phyloP scores from a whole-genome alignment of 768 basidiomycete species.

The Russula compacta region DNA sequence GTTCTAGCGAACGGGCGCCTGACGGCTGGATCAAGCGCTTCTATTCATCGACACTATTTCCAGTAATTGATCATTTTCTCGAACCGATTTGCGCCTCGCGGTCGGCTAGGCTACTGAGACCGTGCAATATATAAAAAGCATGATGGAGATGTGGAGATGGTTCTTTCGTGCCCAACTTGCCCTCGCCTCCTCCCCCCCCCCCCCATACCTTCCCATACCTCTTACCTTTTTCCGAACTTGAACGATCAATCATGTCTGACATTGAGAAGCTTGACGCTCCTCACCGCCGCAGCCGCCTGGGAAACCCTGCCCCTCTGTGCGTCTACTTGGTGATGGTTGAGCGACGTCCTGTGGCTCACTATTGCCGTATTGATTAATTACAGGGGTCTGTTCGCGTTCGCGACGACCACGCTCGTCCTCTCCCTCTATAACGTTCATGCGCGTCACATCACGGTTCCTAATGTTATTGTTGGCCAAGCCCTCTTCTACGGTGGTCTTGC shows the following conservation, averaged over 20 bases:
- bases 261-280: slow-evolving; percentile 25
- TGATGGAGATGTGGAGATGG: background rate
- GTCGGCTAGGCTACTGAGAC: too few species aligned
- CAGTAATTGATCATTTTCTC: too few species aligned
- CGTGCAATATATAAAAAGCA: background rate
- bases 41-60: too few species aligned
- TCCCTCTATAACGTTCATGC: slow-evolving; percentile 65
- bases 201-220: background rate
- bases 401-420: slow-evolving; percentile 74
- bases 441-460: slow-evolving; percentile 46
- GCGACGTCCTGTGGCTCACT: slow-evolving; percentile 11
- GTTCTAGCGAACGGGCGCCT: too few species aligned
- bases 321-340: slow-evolving; percentile 10
- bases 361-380: slow-evolving; percentile 45
- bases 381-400: slow-evolving; percentile 77
- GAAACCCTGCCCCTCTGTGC: slow-evolving; percentile 53
- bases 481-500: slow-evolving; percentile 75
- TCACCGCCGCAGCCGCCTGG: slow-evolving; percentile 30
- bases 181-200: background rate
- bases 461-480: slow-evolving; percentile 81
- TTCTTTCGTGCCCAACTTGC: background rate
- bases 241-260: slow-evolving; percentile 27
- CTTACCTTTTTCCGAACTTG: background rate
- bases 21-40: too few species aligned
- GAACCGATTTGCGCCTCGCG: too few species aligned